Evolutionary conservation across 495 filamentous ascomycete species (phyloP).

Genomic region (Hypoxylon intermedium): DNA sequence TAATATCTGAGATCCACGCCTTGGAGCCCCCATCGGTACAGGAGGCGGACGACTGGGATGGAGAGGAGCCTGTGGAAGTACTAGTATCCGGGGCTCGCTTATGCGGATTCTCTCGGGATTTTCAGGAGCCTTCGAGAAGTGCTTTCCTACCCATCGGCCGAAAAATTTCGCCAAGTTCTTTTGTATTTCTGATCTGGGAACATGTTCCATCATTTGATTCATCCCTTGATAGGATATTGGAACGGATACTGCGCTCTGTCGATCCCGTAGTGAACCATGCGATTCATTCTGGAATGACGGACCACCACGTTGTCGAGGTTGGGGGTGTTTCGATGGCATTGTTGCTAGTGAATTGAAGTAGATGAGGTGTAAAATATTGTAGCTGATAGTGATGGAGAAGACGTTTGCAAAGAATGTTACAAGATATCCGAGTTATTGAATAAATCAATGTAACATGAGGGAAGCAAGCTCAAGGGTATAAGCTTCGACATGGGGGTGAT

Average conservation of each 20-base stretch:
- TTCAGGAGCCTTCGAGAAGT: neutral
- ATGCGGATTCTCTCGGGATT: conserved; percentile 10
- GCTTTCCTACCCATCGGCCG: conserved; percentile 20
- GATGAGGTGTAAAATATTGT: neutral
- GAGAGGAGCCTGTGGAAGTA: neutral
- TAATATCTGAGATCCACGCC: neutral
- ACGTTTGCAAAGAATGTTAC: no score
- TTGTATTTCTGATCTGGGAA: conserved; percentile 5
- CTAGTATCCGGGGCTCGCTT: conserved; percentile 2
- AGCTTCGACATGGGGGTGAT: no score
- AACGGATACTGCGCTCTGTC: neutral
- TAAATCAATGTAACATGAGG: no score
- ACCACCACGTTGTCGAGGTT: neutral
- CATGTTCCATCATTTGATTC: neutral
- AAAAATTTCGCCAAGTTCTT: conserved; percentile 8
- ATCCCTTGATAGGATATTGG: neutral
- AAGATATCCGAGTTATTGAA: no score
- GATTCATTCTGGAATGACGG: conserved; percentile 6
- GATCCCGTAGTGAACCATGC: conserved; percentile 10
- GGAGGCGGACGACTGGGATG: neutral
- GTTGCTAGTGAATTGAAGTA: neutral
- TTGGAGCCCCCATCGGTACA: neutral
- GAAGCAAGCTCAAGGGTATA: no score
- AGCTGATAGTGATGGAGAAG: neutral
- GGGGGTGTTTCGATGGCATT: conserved; percentile 22